Evolutionary conservation across 2,329 filamentous ascomycete species (phyloP).

Genomic region (Periconia macrospinosa): DNA sequence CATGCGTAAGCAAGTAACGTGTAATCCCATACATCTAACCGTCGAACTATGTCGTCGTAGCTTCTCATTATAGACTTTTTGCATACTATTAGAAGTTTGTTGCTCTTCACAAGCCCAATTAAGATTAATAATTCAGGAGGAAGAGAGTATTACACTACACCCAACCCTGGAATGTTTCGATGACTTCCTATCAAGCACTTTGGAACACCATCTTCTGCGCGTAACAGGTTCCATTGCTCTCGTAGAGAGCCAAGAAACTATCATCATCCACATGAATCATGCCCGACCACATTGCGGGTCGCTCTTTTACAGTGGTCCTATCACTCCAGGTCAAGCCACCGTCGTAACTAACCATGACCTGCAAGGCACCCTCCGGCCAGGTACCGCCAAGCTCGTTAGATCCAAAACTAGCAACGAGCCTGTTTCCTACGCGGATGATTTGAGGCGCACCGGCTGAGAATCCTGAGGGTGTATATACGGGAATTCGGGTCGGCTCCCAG

Average conservation of each 20-base stretch:
- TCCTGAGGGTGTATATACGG: conserved; percentile 43
- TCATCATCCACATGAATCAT: conserved; percentile 27
- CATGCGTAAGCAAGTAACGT: too few relatives aligned
- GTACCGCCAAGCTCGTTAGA: conserved; percentile 47
- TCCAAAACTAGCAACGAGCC: conserved; percentile 49
- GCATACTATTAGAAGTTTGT: too few relatives aligned
- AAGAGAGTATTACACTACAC: too few relatives aligned
- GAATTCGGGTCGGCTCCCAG: conserved; percentile 41
- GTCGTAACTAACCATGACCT: conserved; percentile 32
- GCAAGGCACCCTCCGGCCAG: conserved; percentile 19
- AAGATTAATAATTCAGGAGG: too few relatives aligned
- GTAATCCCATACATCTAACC: too few relatives aligned
- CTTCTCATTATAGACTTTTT: too few relatives aligned
- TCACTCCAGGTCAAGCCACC: conserved; percentile 28
- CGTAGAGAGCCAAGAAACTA: conserved; percentile 31
- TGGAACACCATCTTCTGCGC: conserved; percentile 25
- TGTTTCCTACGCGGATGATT: conserved; percentile 47
- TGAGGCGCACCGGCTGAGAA: conserved; percentile 48
- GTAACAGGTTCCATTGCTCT: conserved; percentile 22
- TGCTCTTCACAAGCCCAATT: too few relatives aligned
- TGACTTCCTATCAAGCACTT: neutral
- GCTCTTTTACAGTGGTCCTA: conserved; percentile 31
- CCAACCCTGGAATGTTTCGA: too few relatives aligned
- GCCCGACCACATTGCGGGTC: conserved; percentile 33
- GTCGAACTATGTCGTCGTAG: too few relatives aligned